Percentiles rank a stretch among this genome's conserved stretches.
These are phyloP conservation scores for Cryphonectria carpinicola DNA, from an alignment of 2,329 filamentous ascomycete genomes.

Conservation along the genomic window DNA sequence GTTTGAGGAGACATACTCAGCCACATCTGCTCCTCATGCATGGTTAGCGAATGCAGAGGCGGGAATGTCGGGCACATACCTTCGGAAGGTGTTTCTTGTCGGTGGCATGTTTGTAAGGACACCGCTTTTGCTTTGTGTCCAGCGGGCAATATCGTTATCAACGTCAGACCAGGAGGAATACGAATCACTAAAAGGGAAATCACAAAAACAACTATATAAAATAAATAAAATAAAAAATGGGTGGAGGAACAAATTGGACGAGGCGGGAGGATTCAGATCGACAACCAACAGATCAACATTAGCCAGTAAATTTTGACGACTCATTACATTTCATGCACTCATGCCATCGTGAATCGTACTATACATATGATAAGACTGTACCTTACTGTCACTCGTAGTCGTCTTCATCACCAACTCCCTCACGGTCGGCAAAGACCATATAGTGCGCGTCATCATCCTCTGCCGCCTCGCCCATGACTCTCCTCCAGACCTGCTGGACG, in stretches of 20 bases:
- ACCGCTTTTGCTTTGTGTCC: conserved; percentile 14
- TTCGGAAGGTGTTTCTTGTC: neutral
- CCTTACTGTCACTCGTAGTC: conserved; percentile 46
- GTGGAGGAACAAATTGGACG: neutral
- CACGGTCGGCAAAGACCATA: conserved; percentile 78
- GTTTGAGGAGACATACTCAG: neutral
- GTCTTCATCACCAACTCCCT: conserved; percentile 62
- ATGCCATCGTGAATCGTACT: conserved; percentile 19
- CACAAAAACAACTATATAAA: too few species aligned
- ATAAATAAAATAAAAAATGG: neutral
- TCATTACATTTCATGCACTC: conserved; percentile 31
- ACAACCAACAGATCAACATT: conserved; percentile 22
- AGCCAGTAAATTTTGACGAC: conserved; percentile 14
- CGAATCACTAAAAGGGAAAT: neutral
- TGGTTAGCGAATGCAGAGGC: neutral
- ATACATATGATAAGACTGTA: neutral
- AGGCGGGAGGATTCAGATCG: neutral
- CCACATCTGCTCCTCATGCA: neutral
- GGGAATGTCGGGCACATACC: neutral
- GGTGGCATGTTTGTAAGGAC: conserved; percentile 5
- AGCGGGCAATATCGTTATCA: conserved; percentile 5
- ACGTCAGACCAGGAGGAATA: neutral
- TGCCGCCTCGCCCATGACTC: conserved; percentile 55
- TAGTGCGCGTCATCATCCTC: conserved; percentile 58
- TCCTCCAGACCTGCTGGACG: conserved; percentile 73